Evolutionary conservation across 2,329 filamentous ascomycete species (phyloP).

Genomic region (Fusarium sacchari): DNA sequence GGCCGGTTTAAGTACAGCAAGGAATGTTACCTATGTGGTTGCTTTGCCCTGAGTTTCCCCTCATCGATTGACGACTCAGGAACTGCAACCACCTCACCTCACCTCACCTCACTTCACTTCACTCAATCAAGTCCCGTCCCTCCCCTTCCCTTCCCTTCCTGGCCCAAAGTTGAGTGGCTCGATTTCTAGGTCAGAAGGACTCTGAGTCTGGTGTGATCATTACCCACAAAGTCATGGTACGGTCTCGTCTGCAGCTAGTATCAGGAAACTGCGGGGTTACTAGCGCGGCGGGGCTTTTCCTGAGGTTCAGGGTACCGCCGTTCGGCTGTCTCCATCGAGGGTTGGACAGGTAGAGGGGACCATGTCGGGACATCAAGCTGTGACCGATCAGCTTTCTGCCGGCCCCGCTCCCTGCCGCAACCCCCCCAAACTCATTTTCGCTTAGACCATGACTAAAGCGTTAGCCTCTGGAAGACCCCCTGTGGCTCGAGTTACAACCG

Average conservation of each 20-base stretch:
- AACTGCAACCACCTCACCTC: constrained; percentile 30
- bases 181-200: constrained; percentile 32
- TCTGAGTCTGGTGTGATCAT: constrained; percentile 32
- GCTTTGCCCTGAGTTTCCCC: constrained; percentile 29
- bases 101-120: constrained; percentile 10
- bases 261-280: constrained; percentile 33
- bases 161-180: constrained; percentile 30
- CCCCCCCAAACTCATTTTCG: constrained; percentile 18
- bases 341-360: constrained; percentile 12
- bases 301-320: constrained; percentile 19
- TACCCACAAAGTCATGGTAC: constrained; percentile 30
- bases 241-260: constrained; percentile 26
- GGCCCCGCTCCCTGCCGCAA: constrained; percentile 20
- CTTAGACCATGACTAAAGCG: not conserved
- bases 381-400: constrained; percentile 28
- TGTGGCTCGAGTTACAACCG: constrained; percentile 18
- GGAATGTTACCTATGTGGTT: constrained; percentile 28
- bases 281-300: constrained; percentile 22
- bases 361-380: constrained; percentile 19
- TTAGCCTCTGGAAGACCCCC: constrained; percentile 5
- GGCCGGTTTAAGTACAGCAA: constrained; percentile 39
- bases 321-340: not conserved
- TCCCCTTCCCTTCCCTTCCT: not conserved
- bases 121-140: constrained; percentile 12
- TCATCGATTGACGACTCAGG: constrained; percentile 35